A percentile compares a stretch with the other conserved stretches of the same genome.
Conservation (phyloP, 352 stramenopile species). For the Phytophthora tentaculata region DNA sequence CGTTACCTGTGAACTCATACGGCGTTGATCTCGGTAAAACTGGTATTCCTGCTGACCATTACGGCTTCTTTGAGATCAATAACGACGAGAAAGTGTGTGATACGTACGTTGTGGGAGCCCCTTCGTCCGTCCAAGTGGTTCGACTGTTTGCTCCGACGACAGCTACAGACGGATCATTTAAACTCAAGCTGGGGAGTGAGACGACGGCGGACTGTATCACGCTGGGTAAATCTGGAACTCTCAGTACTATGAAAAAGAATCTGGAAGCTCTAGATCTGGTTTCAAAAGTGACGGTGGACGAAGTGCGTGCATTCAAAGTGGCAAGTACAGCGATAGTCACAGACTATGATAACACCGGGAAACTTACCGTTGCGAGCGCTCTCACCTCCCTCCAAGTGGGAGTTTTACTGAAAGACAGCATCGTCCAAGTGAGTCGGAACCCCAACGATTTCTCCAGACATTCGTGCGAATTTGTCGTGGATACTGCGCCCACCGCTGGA, state of each 20-base stretch:
- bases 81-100: constrained; percentile 59
- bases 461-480: constrained; percentile 63
- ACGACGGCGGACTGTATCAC: constrained; percentile 58
- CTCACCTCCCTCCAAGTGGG: constrained; percentile 43
- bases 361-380: constrained; percentile 44
- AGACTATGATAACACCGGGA: constrained; percentile 33
- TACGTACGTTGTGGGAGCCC: constrained; percentile 66
- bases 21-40: constrained; percentile 36
- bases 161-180: constrained; percentile 59
- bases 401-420: constrained; percentile 34
- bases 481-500: constrained; percentile 9
- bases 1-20: constrained; percentile 21
- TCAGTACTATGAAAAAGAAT: constrained; percentile 42
- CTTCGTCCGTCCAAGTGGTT: constrained; percentile 68
- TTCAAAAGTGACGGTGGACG: constrained; percentile 52
- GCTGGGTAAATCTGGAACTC: constrained; percentile 30
- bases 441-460: constrained; percentile 71
- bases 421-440: constrained; percentile 79
- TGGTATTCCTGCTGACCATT: constrained; percentile 44
- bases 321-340: constrained; percentile 47
- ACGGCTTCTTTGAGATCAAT: constrained; percentile 64
- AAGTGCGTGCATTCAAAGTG: constrained; percentile 71
- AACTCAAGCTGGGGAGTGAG: constrained; percentile 59
- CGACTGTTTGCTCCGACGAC: constrained; percentile 75
- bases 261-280: constrained; percentile 58